phyloP scores from a whole-genome alignment of 306 rosid genomes.

The Glycine soja region DNA sequence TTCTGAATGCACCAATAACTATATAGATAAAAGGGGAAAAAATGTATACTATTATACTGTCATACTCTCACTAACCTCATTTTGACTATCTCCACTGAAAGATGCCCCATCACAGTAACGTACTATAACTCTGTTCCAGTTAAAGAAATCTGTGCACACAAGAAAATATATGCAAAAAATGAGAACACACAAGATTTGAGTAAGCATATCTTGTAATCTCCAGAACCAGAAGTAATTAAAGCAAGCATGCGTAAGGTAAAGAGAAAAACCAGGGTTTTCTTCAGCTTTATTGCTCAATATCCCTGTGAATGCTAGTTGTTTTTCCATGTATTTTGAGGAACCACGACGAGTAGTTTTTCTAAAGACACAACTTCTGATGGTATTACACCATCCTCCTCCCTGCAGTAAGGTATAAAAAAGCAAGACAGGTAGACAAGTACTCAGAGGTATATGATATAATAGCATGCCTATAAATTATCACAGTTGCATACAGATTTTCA shows the following conservation, averaged over 20 bases:
- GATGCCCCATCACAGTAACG: slow-evolving; percentile 96
- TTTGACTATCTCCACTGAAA: slow-evolving; percentile 74
- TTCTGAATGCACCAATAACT: not conserved
- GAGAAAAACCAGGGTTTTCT: slow-evolving; percentile 74
- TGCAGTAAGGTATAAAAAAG: slow-evolving; percentile 44
- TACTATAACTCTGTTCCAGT: slow-evolving; percentile 89
- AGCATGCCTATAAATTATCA: slow-evolving; percentile 23
- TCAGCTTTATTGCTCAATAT: slow-evolving; percentile 78
- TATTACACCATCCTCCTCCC: slow-evolving; percentile 98
- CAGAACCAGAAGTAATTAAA: slow-evolving; percentile 3
- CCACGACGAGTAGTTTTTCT: slow-evolving; percentile 95
- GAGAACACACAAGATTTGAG: not conserved
- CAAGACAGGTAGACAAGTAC: not conserved
- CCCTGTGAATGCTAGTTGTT: slow-evolving; percentile 76
- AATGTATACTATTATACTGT: not conserved
- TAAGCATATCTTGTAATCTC: slow-evolving; percentile 13
- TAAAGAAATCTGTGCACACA: slow-evolving; percentile 74
- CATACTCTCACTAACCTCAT: slow-evolving; percentile 57
- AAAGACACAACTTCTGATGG: slow-evolving; percentile 68
- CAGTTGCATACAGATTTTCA: not conserved
- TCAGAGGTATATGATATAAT: slow-evolving; percentile 1
- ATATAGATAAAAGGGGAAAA: not conserved
- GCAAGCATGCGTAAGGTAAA: slow-evolving; percentile 18
- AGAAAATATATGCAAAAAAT: not conserved
- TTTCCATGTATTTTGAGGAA: slow-evolving; percentile 79